Evolutionary conservation across 306 rosid genomes (phyloP).

Genomic region (Abrus pulchellus): DNA sequence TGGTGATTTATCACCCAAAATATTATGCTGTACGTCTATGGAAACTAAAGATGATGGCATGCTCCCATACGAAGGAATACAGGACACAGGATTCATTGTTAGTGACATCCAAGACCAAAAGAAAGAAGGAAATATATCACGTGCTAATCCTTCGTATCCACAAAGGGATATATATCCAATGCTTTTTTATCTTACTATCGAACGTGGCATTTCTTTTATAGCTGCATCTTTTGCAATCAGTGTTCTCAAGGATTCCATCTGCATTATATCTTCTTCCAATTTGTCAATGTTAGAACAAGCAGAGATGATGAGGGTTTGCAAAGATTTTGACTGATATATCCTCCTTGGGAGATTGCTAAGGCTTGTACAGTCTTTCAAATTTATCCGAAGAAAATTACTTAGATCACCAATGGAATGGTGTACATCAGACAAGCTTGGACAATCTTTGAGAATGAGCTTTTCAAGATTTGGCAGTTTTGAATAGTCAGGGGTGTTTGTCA

Average conservation of each 20-base stretch:
- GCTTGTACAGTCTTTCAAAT: constrained; percentile 34
- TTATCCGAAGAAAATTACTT: not conserved
- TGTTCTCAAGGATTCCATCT: constrained; percentile 56
- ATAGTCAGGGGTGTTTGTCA: constrained; percentile 47
- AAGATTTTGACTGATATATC: constrained; percentile 38
- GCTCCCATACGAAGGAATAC: not conserved
- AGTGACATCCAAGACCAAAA: constrained; percentile 49
- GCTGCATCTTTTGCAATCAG: constrained; percentile 51
- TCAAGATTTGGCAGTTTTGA: constrained; percentile 52
- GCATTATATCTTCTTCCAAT: constrained; percentile 52
- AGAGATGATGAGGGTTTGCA: constrained; percentile 53
- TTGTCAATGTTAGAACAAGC: constrained; percentile 51
- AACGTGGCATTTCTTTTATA: constrained; percentile 44
- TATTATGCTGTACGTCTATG: not conserved
- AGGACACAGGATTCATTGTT: not conserved
- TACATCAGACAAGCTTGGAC: constrained; percentile 37
- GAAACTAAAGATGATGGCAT: constrained; percentile 9
- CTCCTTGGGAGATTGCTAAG: constrained; percentile 17
- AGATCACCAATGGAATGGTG: constrained; percentile 51
- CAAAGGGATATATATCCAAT: constrained; percentile 46
- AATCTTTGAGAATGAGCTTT: constrained; percentile 24
- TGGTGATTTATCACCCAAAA: constrained; percentile 1
- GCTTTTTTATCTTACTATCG: constrained; percentile 14
- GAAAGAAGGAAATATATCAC: constrained; percentile 40
- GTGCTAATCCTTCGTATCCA: constrained; percentile 46